A percentile compares a stretch with the other conserved stretches of the same genome.
phyloP scores from a whole-genome alignment of 495 filamentous ascomycete genomes.

The Talaromyces trachyspermus region DNA sequence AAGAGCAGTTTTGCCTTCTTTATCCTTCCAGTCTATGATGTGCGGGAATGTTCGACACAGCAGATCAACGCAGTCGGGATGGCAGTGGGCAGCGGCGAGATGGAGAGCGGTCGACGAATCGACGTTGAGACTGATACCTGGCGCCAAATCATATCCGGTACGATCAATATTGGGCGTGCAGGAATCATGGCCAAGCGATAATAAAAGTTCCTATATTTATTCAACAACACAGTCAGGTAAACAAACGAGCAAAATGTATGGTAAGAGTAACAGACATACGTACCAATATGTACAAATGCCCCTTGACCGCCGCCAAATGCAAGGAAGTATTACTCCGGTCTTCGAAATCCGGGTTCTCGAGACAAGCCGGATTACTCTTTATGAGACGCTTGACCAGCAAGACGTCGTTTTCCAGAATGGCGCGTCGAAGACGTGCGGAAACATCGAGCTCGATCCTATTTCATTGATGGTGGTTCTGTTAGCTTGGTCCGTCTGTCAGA shows the following conservation, averaged over 20 bases:
- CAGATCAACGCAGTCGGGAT: constrained; percentile 54
- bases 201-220: constrained; percentile 28
- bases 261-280: constrained; percentile 13
- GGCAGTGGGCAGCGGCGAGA: constrained; percentile 50
- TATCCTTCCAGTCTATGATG: constrained; percentile 45
- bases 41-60: constrained; percentile 30
- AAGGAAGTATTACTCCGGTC: constrained; percentile 62
- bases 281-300: constrained; percentile 55
- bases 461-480: no score
- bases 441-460: constrained; percentile 38
- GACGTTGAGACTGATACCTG: constrained; percentile 57
- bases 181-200: constrained; percentile 50
- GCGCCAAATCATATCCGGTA: constrained; percentile 27
- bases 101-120: constrained; percentile 61
- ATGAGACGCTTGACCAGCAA: constrained; percentile 67
- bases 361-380: constrained; percentile 53
- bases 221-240: neutral
- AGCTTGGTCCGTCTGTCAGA: no score
- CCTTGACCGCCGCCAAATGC: constrained; percentile 64
- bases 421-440: constrained; percentile 58
- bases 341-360: constrained; percentile 64
- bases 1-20: constrained; percentile 36
- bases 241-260: neutral
- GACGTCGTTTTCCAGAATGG: constrained; percentile 65
- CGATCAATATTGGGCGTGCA: constrained; percentile 7